Conservation (phyloP, 179 eudicot species). For the Spinacia oleracea region DNA sequence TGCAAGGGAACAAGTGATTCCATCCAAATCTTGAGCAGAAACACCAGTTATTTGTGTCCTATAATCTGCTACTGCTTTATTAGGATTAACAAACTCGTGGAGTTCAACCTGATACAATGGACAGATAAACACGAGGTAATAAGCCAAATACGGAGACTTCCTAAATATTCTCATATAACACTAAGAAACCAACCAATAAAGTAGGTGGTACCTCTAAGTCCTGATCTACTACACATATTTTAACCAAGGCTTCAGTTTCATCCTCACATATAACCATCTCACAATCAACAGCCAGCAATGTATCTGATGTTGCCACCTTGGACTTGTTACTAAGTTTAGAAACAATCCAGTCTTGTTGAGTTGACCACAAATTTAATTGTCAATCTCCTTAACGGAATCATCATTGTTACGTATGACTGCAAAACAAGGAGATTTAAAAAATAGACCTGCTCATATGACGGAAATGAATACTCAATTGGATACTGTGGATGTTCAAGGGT, state of each 20-base stretch:
- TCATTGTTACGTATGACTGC: background rate
- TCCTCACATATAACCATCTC: constrained; percentile 99
- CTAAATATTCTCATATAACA: background rate
- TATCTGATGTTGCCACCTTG: constrained; percentile 42
- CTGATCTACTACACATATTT: constrained; percentile 76
- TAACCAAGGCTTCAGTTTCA: constrained; percentile 93
- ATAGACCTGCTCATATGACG: constrained; percentile 78
- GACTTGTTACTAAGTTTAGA: constrained; percentile 49
- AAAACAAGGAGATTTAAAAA: constrained; percentile 7
- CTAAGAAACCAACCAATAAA: constrained; percentile 1
- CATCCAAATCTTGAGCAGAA: constrained; percentile 69
- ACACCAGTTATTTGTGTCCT: constrained; percentile 84
- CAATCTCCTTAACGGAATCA: constrained; percentile 1
- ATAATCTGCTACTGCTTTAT: constrained; percentile 76
- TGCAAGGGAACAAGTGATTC: constrained; percentile 50
- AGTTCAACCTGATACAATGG: constrained; percentile 62
- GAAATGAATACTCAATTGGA: constrained; percentile 64
- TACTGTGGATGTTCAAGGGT: constrained; percentile 72
- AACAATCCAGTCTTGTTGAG: constrained; percentile 87
- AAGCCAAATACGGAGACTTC: constrained; percentile 10
- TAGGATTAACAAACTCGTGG: constrained; percentile 76
- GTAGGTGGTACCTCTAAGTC: constrained; percentile 58
- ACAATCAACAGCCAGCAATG: constrained; percentile 87
- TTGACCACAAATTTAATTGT: constrained; percentile 10
- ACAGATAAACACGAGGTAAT: background rate